Conservation (phyloP, 495 filamentous ascomycete genomes). For the Lichina pygmaea region DNA sequence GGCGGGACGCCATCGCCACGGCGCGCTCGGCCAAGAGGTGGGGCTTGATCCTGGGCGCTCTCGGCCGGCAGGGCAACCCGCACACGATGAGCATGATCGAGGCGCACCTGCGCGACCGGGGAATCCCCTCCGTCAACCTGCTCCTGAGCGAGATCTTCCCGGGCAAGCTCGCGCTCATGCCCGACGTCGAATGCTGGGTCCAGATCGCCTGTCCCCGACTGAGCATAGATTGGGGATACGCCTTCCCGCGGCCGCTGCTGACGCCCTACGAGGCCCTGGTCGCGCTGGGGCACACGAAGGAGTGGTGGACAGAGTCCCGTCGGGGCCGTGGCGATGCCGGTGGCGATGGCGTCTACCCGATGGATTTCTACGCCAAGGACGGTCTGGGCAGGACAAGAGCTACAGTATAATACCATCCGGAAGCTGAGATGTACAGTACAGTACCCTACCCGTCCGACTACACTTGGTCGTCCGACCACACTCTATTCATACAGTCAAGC, state of each 20-base stretch:
- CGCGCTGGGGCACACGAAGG: conserved; percentile 47
- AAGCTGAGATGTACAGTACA: no score
- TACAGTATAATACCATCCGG: not conserved
- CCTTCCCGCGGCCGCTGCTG: conserved; percentile 64
- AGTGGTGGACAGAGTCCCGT: conserved; percentile 30
- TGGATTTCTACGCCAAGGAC: conserved; percentile 93
- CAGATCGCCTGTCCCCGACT: conserved; percentile 86
- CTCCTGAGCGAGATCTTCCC: conserved; percentile 88
- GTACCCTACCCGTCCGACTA: no score
- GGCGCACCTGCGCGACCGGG: conserved; percentile 32
- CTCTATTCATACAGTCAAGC: no score
- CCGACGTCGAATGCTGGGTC: conserved; percentile 87
- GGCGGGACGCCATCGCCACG: conserved; percentile 44
- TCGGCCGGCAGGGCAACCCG: conserved; percentile 87
- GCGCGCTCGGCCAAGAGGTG: conserved; percentile 61
- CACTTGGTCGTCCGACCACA: no score
- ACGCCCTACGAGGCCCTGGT: conserved; percentile 91
- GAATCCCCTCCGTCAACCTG: conserved; percentile 56
- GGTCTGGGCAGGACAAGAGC: conserved; percentile 53
- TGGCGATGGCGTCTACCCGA: conserved; percentile 42
- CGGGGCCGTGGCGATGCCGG: not conserved
- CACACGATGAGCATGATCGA: conserved; percentile 77
- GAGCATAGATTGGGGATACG: conserved; percentile 98
- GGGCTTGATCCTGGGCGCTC: conserved; percentile 79
- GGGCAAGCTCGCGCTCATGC: conserved; percentile 74